Evolutionary conservation across 176 grass and related monocot species (phyloP), one percentile per base, ranked within the genome.

Genomic region (Triticum turgidum): DNA sequence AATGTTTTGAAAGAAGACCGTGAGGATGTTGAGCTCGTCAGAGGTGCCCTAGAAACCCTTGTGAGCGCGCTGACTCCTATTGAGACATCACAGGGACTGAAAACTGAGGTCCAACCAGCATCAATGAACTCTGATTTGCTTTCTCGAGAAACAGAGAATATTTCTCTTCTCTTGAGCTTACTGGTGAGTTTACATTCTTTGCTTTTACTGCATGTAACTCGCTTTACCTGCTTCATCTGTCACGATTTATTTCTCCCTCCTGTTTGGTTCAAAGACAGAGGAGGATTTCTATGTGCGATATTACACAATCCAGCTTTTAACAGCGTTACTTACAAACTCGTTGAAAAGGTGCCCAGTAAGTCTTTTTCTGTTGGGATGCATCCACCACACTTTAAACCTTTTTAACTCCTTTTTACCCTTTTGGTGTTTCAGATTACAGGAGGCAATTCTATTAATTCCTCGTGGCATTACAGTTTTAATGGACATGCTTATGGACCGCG

Each of bases 401-500:
- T 72, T 51, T 88, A 73, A 89, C 65, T 76, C 76, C 32, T 80
- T 77, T 78, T 77, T 52, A 52, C 69, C 68, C 77, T 67, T 84
- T 95, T 42, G 9, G 7, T 73, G n/a, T 85, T 86, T 78, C 82
- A 99, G 94, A 91, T 91, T 99, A 88, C 94, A 96, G 84, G 97
- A 99, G 83, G 92, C 89, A 54, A 96, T 99, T 93, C 90, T 99
- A 47, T 99, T 95, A 82, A 94, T 96, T 90, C 97, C 97, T 86
- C 90, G 92, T 88, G 97, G 97, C 78, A 96, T 99, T 83, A 99
- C 97, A 69, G 89, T 93, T 91, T 65, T 99, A 82, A 96, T 99
- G 94, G 97, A 96, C 84, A 96, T 99, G 97, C 97, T 99, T 88
- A 94, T 99, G 97, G 97, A 99, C 85, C 92, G 94, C 34, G 97